Evolutionary conservation across 1,284 basidiomycete species (phyloP), one percentile per base, ranked within the genome.

Genomic region (Boletus mariae): DNA sequence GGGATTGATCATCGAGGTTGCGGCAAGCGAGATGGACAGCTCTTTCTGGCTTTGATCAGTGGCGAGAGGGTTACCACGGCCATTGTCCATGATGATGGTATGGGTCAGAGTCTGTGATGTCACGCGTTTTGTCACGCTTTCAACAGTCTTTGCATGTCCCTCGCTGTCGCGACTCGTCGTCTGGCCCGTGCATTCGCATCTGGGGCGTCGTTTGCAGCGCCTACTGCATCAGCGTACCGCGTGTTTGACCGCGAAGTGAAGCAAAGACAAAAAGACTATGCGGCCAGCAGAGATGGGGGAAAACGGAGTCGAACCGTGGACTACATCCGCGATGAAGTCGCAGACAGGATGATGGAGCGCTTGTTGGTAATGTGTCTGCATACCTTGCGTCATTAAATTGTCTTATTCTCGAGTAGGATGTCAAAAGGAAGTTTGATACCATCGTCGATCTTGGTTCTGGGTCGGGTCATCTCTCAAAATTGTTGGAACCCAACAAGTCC

Each of bases 371-470:
- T 65, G 59, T 53, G 13, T 48, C 31, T 51, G 26, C 34, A 42
- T 32, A 15, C 3, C 34, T 20, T 28, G 23, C 12, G 13, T 47
- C n/a, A 50, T 32, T 25, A 26, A n/a, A 61, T 37, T 38, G 15
- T 11, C 25, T 17, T n/a, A 15, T 7, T 43, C 15, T 35, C 35
- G 47, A 53, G 28, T 65, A 97, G 93, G 96, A 99, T 69, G 90
- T 99, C 59, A 95, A 93, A 73, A 81, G 87, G 38, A 86, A 83
- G 40, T 97, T 95, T 62, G 75, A 79, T 45, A 80, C 83, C 2
- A 78, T 99, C 20, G 75, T 99, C 13, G 97, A 99, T 71, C 75
- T 98, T 23, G 92, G 94, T 1, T 86, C 92, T n/a, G 95, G 96
- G n/a, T 79, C 96, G 1, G 96, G 96, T 2, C 92, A 95, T 71